Evolutionary conservation across 768 basidiomycete species (phyloP).

Genomic region (Albatrellus ellisii): DNA sequence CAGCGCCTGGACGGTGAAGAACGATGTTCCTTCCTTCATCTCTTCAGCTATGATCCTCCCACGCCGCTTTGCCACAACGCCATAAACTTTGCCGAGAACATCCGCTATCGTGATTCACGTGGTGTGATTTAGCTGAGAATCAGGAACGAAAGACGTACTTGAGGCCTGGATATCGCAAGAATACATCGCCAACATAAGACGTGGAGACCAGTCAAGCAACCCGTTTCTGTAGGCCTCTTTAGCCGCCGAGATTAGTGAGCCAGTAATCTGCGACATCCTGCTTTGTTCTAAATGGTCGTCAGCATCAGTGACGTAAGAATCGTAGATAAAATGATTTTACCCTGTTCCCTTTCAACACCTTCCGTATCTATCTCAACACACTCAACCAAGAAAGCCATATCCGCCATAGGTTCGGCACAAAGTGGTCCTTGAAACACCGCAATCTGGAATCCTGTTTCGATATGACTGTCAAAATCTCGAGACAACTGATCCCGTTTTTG

Average conservation of each 20-base stretch:
- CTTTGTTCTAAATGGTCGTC: constrained; percentile 47
- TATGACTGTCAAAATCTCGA: constrained; percentile 64
- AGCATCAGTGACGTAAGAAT: constrained; percentile 2
- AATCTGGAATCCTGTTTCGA: constrained; percentile 93
- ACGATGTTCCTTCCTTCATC: constrained; percentile 95
- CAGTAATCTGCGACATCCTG: constrained; percentile 71
- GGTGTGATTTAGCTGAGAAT: constrained; percentile 3
- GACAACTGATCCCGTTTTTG: constrained; percentile 13
- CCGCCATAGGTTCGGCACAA: constrained; percentile 90
- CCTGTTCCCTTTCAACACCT: constrained; percentile 50
- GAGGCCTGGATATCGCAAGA: constrained; percentile 97
- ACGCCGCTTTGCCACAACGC: constrained; percentile 81
- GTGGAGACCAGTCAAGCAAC: constrained; percentile 92
- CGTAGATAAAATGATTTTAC: constrained; percentile 25
- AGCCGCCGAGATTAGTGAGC: constrained; percentile 80
- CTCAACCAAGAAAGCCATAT: constrained; percentile 86
- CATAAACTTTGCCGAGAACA: constrained; percentile 95
- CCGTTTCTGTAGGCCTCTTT: constrained; percentile 86
- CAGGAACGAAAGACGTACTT: constrained; percentile 38
- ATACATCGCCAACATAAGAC: constrained; percentile 97
- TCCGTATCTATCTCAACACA: constrained; percentile 48
- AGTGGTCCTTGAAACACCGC: constrained; percentile 91
- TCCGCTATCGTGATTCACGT: constrained; percentile 46
- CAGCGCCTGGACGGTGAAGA: constrained; percentile 85
- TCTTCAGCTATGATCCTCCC: constrained; percentile 93